A percentile compares a stretch with the other conserved stretches of the same genome.
These are phyloP conservation scores for Ophiosphaerella korrae DNA, from an alignment of 2,329 filamentous ascomycete genomes.

Conservation along the genomic window DNA sequence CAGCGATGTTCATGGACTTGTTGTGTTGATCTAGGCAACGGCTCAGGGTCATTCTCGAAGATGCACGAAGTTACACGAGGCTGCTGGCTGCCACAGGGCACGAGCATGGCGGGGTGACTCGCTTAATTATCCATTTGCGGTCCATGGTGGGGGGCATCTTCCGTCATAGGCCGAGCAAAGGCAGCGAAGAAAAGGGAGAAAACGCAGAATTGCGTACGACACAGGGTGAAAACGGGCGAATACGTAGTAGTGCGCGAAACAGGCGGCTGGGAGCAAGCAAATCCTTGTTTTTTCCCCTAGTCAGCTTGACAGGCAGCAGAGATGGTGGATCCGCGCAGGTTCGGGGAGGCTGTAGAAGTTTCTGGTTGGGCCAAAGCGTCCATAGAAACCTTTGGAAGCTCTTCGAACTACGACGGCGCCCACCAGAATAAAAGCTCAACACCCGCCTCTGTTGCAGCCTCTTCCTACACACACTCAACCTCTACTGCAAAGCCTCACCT, in stretches of 20 bases:
- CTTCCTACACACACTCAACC: slow-evolving; percentile 26
- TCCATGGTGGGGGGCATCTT: slow-evolving; percentile 16
- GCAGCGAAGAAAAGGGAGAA: background rate
- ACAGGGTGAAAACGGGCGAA: slow-evolving; percentile 2
- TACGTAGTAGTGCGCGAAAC: background rate
- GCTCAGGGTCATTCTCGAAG: background rate
- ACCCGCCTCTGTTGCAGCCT: slow-evolving; percentile 19
- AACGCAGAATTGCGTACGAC: slow-evolving; percentile 8
- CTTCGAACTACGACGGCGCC: slow-evolving; percentile 22
- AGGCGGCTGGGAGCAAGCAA: background rate
- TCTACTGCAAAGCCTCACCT: slow-evolving; percentile 32
- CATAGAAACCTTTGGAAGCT: slow-evolving; percentile 28
- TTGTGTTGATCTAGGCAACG: too few relatives aligned
- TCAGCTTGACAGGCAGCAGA: slow-evolving; percentile 22
- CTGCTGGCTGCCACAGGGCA: slow-evolving; percentile 4
- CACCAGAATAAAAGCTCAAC: slow-evolving; percentile 35
- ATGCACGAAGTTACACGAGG: slow-evolving; percentile 14
- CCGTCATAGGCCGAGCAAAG: slow-evolving; percentile 21
- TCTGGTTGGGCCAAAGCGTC: slow-evolving; percentile 23
- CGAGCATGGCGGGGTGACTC: slow-evolving; percentile 16
- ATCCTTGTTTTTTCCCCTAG: slow-evolving; percentile 6
- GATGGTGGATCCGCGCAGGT: slow-evolving; percentile 24
- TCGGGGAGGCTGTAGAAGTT: slow-evolving; percentile 20
- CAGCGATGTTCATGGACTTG: too few relatives aligned
- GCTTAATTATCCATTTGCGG: slow-evolving; percentile 15